A percentile compares a stretch with the other conserved stretches of the same genome.
phyloP scores from a whole-genome alignment of 208 protist genomes.

The Wallacemonas sp. region DNA sequence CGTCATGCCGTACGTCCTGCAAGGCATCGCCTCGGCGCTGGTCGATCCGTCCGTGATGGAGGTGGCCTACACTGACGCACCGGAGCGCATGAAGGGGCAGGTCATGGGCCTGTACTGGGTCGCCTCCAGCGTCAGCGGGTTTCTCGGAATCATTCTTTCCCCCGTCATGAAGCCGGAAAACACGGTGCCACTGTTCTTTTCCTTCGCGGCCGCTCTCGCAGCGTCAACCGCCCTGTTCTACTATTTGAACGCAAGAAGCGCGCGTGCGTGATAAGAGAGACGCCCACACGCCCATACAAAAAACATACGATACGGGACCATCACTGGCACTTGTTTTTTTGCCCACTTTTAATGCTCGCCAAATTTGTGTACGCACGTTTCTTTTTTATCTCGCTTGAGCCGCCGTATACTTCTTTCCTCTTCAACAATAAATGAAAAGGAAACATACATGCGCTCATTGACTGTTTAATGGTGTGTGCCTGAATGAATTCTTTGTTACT shows the following conservation, averaged over 20 bases:
- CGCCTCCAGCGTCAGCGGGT: constrained; percentile 62
- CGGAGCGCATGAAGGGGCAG: constrained; percentile 59
- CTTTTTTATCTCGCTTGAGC: too few species aligned
- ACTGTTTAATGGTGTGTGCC: too few species aligned
- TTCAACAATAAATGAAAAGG: too few species aligned
- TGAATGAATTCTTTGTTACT: too few species aligned
- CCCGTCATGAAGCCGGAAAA: constrained; percentile 62
- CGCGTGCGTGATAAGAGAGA: background rate
- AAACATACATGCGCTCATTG: too few species aligned
- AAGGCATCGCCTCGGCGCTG: constrained; percentile 60
- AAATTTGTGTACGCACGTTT: too few species aligned
- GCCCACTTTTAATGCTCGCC: too few species aligned
- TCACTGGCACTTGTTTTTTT: too few species aligned
- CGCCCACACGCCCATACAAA: too few species aligned
- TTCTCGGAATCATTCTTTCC: constrained; percentile 60
- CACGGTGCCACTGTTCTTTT: constrained; percentile 44
- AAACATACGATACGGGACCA: too few species aligned
- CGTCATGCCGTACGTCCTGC: constrained; percentile 55
- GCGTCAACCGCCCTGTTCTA: constrained; percentile 44
- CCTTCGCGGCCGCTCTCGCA: constrained; percentile 38
- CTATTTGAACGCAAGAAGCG: constrained; percentile 29
- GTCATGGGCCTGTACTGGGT: constrained; percentile 73
- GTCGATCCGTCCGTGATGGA: constrained; percentile 75
- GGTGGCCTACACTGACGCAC: constrained; percentile 56
- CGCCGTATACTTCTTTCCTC: too few species aligned